Conservation (phyloP, 331 rosid genomes). For the Cydonia oblonga region DNA sequence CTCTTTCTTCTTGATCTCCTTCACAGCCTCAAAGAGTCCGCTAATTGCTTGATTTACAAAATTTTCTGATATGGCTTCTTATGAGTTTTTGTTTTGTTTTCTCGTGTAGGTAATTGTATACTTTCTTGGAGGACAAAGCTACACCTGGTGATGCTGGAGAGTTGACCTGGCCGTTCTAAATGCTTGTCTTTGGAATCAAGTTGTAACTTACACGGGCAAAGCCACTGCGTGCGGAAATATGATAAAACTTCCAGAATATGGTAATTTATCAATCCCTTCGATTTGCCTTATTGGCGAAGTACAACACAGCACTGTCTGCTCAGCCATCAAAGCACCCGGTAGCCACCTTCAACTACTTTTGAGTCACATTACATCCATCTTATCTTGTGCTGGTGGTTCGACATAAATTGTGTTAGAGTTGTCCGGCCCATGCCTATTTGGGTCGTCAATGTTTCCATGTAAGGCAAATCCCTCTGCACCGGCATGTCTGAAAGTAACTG, state of each 20-base stretch:
- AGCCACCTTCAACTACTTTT: no score
- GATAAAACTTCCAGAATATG: neutral
- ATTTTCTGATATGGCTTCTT: conserved; percentile 15
- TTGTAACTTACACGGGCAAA: neutral
- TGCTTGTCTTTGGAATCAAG: no score
- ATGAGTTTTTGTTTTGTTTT: conserved; percentile 11
- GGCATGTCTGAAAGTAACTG: neutral
- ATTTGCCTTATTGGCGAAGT: neutral
- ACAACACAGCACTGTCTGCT: neutral
- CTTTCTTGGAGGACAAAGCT: neutral
- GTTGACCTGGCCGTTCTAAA: no score
- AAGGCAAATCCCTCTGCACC: neutral
- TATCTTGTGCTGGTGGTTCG: neutral
- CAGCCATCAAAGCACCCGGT: neutral
- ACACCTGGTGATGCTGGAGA: neutral
- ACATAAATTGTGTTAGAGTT: neutral
- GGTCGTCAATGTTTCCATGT: neutral
- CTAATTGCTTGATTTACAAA: conserved; percentile 10
- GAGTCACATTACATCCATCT: neutral
- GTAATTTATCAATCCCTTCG: neutral
- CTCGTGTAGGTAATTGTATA: conserved; percentile 28
- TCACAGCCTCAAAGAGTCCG: conserved; percentile 11
- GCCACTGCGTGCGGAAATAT: neutral
- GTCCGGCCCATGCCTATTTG: neutral
- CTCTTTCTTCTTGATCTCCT: neutral